phyloP scores from a whole-genome alignment of 106 monocot genomes.

The Ottelia alismoides region DNA sequence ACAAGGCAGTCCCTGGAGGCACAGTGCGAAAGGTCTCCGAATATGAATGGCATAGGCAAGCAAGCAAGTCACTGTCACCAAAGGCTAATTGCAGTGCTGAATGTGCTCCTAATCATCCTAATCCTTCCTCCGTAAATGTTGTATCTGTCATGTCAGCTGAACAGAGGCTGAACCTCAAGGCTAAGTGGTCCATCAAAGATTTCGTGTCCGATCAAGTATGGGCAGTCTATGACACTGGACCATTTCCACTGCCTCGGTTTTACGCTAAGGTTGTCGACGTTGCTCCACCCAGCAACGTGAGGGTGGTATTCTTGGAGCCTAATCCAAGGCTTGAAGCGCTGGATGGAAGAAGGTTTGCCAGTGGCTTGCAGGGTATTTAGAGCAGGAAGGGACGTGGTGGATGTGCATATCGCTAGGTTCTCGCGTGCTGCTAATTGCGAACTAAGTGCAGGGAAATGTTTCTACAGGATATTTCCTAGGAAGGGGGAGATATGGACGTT shows the following conservation, averaged over 20 bases:
- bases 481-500: slow-evolving; percentile 45
- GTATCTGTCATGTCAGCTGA: too few relatives aligned
- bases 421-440: slow-evolving; percentile 30
- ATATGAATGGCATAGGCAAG: too few relatives aligned
- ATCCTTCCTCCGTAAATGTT: too few relatives aligned
- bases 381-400: not conserved
- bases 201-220: slow-evolving; percentile 25
- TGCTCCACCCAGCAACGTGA: slow-evolving; percentile 11
- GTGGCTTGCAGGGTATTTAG: slow-evolving; percentile 28
- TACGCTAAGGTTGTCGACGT: slow-evolving; percentile 19
- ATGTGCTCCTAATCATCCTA: too few relatives aligned
- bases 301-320: slow-evolving; percentile 15
- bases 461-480: slow-evolving; percentile 29
- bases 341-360: slow-evolving; percentile 24
- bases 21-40: too few relatives aligned
- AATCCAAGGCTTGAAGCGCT: slow-evolving; percentile 22
- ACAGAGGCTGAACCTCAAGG: too few relatives aligned
- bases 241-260: slow-evolving; percentile 20
- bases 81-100: too few relatives aligned
- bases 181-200: slow-evolving; percentile 14
- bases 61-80: too few relatives aligned
- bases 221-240: slow-evolving; percentile 23
- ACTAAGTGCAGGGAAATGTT: slow-evolving; percentile 13
- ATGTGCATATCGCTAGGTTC: slow-evolving; percentile 19
- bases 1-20: too few relatives aligned